phyloP scores from a whole-genome alignment of 2,329 filamentous ascomycete species.

The Sordariomycetes sp. region DNA sequence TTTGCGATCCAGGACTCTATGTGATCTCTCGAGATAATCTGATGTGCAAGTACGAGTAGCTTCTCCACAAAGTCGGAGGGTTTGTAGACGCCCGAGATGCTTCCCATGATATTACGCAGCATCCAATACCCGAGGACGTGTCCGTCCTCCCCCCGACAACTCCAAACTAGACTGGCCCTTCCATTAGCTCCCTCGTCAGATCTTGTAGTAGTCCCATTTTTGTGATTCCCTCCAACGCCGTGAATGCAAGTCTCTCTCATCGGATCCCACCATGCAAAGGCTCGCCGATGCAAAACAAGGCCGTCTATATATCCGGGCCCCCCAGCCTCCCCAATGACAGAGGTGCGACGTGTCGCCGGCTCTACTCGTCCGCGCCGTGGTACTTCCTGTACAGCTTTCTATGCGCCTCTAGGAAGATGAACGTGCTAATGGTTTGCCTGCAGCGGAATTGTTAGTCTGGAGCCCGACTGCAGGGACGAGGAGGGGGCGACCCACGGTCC shows the following conservation, averaged over 20 bases:
- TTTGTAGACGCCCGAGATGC: neutral
- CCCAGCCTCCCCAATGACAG: neutral
- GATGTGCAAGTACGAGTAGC: too few relatives aligned
- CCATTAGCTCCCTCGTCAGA: neutral
- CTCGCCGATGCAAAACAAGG: neutral
- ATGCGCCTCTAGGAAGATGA: slow-evolving; percentile 77
- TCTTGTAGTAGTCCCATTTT: neutral
- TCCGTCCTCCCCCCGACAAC: neutral
- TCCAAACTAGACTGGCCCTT: neutral
- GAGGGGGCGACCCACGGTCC: slow-evolving; percentile 37
- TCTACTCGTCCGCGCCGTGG: slow-evolving; percentile 7
- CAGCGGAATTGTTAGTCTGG: neutral
- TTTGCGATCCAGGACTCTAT: too few relatives aligned
- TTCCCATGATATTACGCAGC: neutral
- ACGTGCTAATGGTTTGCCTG: slow-evolving; percentile 74
- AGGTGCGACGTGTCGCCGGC: neutral
- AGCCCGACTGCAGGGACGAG: neutral
- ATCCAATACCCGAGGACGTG: neutral
- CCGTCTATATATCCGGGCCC: neutral
- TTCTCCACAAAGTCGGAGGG: neutral
- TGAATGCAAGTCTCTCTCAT: neutral
- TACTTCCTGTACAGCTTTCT: slow-evolving; percentile 59
- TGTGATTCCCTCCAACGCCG: neutral
- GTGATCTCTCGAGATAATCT: too few relatives aligned
- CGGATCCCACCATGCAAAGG: neutral